A percentile compares a stretch with the other conserved stretches of the same genome.
Evolutionary conservation across 108 stramenopile species (phyloP).

Genomic region (Skeletonema marinoi): DNA sequence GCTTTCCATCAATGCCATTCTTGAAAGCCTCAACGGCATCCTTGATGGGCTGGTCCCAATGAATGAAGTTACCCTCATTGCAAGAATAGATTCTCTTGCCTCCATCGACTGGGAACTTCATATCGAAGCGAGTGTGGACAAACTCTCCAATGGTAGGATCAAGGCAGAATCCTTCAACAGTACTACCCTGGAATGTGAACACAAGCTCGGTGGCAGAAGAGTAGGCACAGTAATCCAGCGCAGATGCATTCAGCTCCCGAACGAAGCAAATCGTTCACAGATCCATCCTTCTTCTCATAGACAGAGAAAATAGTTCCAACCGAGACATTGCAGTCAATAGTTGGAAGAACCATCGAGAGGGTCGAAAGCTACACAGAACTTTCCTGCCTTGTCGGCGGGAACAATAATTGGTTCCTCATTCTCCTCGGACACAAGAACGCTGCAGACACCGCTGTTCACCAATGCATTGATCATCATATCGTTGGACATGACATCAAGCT

Average conservation of each 20-base stretch:
- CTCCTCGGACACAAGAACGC: slow-evolving; percentile 97
- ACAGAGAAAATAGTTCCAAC: slow-evolving; percentile 98
- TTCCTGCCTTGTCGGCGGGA: slow-evolving; percentile 80
- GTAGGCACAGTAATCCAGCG: slow-evolving; percentile 96
- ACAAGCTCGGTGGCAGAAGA: slow-evolving; percentile 91
- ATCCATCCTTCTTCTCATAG: slow-evolving; percentile 86
- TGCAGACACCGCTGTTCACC: slow-evolving; percentile 89
- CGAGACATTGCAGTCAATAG: slow-evolving; percentile 99
- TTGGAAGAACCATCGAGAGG: slow-evolving; percentile 98
- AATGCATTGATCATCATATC: slow-evolving; percentile 99
- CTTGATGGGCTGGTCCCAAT: slow-evolving; percentile 96
- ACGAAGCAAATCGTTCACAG: slow-evolving; percentile 90
- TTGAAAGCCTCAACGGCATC: slow-evolving; percentile 92
- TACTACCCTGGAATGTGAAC: slow-evolving; percentile 87
- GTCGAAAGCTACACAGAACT: slow-evolving; percentile 98
- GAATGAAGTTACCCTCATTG: slow-evolving; percentile 95
- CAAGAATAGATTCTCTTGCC: slow-evolving; percentile 96
- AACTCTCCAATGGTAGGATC: slow-evolving; percentile 99
- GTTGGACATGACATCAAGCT: slow-evolving; percentile 98
- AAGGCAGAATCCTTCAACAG: slow-evolving; percentile 97
- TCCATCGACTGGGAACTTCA: slow-evolving; percentile 89
- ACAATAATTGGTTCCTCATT: slow-evolving; percentile 98
- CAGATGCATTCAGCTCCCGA: slow-evolving; percentile 92
- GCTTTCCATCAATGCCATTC: slow-evolving; percentile 57
- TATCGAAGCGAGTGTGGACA: slow-evolving; percentile 91